These are phyloP conservation scores for Microcera coccophila DNA, from an alignment of 2,329 filamentous ascomycete species.

Conservation along the genomic window DNA sequence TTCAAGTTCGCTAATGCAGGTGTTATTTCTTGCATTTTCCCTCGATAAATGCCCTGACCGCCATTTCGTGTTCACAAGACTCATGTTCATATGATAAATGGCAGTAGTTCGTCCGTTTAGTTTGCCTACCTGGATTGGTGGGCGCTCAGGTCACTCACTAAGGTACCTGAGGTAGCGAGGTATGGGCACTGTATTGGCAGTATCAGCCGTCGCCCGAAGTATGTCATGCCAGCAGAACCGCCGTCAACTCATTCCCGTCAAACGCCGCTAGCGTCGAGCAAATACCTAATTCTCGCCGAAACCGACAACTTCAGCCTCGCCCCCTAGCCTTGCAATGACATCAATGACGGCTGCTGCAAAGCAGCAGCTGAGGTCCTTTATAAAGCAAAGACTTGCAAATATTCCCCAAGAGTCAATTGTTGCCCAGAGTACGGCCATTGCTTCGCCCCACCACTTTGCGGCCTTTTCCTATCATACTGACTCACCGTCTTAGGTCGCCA, in stretches of 20 bases:
- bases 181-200: too few species aligned
- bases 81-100: background rate
- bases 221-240: too few species aligned
- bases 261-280: too few species aligned
- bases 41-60: background rate
- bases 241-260: too few species aligned
- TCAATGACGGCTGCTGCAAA: slow-evolving; percentile 62
- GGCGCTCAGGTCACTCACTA: too few species aligned
- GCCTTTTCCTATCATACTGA: slow-evolving; percentile 17
- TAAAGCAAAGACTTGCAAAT: slow-evolving; percentile 62
- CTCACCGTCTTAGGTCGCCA: slow-evolving; percentile 50
- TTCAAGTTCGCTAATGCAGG: background rate
- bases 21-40: too few species aligned
- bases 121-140: too few species aligned
- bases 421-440: slow-evolving; percentile 62
- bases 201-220: too few species aligned
- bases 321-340: slow-evolving; percentile 45
- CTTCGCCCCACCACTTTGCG: too few species aligned
- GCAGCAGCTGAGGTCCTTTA: slow-evolving; percentile 66
- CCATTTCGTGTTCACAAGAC: background rate
- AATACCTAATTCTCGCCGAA: too few species aligned
- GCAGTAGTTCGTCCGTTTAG: background rate
- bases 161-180: too few species aligned
- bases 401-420: slow-evolving; percentile 60
- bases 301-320: slow-evolving; percentile 8